These are phyloP conservation scores for Rhododendron mucronatum DNA, from an alignment of 148 eudicot species.

Conservation along the genomic window DNA sequence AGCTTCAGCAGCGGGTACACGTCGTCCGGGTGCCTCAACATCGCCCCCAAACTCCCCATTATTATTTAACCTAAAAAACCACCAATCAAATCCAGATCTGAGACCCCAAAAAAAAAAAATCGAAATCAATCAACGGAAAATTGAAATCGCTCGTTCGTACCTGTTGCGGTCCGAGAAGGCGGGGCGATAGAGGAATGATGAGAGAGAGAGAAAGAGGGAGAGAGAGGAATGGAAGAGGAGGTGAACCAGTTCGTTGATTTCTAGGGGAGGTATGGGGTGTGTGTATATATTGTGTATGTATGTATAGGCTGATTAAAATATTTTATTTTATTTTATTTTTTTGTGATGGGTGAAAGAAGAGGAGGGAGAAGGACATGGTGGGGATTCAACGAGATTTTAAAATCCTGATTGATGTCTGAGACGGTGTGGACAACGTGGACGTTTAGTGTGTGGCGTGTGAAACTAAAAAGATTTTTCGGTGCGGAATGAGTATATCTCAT, in stretches of 20 bases:
- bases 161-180: neutral
- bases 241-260: neutral
- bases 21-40: slow-evolving; percentile 83
- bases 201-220: neutral
- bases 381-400: neutral
- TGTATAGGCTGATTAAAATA: neutral
- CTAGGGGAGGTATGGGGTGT: neutral
- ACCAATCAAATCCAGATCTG: neutral
- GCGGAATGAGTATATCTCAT: no score
- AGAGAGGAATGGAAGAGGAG: neutral
- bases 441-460: no score
- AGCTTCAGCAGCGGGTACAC: slow-evolving; percentile 76
- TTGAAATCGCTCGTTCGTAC: neutral
- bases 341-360: neutral
- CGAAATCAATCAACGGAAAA: neutral
- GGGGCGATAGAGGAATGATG: neutral
- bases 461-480: no score
- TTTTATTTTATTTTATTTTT: neutral
- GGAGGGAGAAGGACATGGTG: neutral
- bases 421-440: no score
- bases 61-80: neutral
- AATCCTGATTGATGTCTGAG: neutral
- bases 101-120: neutral
- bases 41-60: slow-evolving; percentile 68
- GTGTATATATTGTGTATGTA: neutral